Evolutionary conservation across 2,329 filamentous ascomycete genomes (phyloP), one percentile per base, ranked within the genome.

Genomic region (Botrytis elliptica): DNA sequence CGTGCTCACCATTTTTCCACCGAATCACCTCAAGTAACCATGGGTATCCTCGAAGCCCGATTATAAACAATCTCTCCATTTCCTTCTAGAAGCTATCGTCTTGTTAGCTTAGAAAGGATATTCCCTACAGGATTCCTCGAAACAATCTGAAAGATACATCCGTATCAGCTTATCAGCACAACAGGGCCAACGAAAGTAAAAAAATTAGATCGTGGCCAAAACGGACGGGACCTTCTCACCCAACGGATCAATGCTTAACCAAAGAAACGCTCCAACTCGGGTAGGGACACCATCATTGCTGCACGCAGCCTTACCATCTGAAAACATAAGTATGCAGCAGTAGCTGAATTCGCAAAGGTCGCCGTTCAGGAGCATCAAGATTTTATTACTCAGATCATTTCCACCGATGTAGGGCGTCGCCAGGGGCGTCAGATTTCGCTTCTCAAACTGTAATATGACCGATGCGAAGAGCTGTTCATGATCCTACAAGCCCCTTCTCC

Each of bases 181-280:
- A 29, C 44, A 65, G 25, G 36, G 20, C 59, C 12, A 16, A 7
- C 59, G 36, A 62, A 62, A 40, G 44, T 9, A 20, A 40, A 22
- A 70, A 36, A 25, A 29, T 36, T 6, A 66, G 29, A 52, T 64
- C 46, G 42, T 71, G 65, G 36, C 49, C 46, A 20, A 57, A 42
- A 42, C 22, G 46, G 33, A 55, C 62, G 70, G 59, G 59, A 22
- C 46, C 60, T 55, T 52, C 12, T 36, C 44, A 65, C 33, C 59
- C 59, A 71, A 71, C 70, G 36, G 44, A 65, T 66, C 70, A 42
- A 71, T 68, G 65, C 65, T 68, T 42, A 20, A 68, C 65, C 65
- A 68, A 68, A 55, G 65, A 68, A 68, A 55, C 65, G 25, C 55
- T 57, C 60, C 70, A 66, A 33, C 60, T 65, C 70, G 59, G 70